Base-by-base conservation (phyloP, 345 rosid species). In the Eucalyptus tenuipes region DNA sequence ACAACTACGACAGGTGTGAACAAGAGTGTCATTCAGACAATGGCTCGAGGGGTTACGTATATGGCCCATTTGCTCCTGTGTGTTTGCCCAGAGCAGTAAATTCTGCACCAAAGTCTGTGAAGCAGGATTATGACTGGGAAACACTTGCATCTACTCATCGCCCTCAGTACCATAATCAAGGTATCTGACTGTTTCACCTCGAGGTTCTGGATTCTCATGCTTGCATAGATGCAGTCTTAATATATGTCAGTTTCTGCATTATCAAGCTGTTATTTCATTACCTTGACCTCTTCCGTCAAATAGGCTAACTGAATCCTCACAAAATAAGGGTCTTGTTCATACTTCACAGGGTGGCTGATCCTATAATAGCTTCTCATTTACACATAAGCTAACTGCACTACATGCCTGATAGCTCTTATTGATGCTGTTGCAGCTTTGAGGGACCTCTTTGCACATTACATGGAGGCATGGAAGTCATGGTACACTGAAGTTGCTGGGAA, bases 381-480 rank as follows among this genome's bases (percentile, higher is more conserved):
- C 1, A 24, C 22, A 24, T 20, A 61, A 53, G 42, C 29, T 13
- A 6, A 17, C 87, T 45, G 37, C 3, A 29, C 33, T 87, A 86
- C 85, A 18, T 79, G 86, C 86, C 68, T 87, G 86, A 59, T 40
- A 86, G 66, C 42, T 88, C 89, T 86, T 91, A 49, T 90, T 50
- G 61, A 89, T 91, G 87, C 49, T 88, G 87, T 92, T 92, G 92
- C 96, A 97, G 99, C 90, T 88, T 86, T 97, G 24, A 87, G 89
- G 53, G 96, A 94, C n/a, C 97, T 97, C 87, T 92, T 96, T 59
- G 93, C 91, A 49, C 98, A 96, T 88, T 96, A 94, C 93, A 85
- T 61, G 92, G 96, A 94, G 75, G 93, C 98, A 50, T 95, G 96
- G 97, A 92, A 91, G 88, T 88, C 95, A 42, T 97, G 97, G 96